Evolutionary conservation across 1,139 yeast species (phyloP), one percentile per base, ranked within the genome.

Genomic region (Zygoascus hellenicus): DNA sequence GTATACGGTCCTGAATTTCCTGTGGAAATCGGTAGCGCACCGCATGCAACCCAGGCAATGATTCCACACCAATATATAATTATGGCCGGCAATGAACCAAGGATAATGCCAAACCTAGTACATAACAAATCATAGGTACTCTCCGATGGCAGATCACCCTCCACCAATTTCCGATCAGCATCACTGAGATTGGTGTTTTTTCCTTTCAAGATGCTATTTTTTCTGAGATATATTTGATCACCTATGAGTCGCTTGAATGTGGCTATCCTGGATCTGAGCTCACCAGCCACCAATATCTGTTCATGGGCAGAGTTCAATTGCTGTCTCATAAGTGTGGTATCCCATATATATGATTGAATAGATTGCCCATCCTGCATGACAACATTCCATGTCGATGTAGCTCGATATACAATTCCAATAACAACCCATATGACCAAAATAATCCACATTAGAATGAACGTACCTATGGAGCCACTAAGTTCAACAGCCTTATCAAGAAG

Each of bases 281-380:
- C 58, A 9, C 68, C 64, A 45, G 56, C 51, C 9, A 59, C 47
- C 9, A 44, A 38, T n/a, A 59, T 46, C 19, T 58, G 46, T 14
- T 45, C 53, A 13, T 53, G 52, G 33, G 54, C 50, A 17, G 58
- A 56, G 45, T 62, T 63, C 44, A 66, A 51, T 48, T 69, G 73
- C 50, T 69, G 72, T 52, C 73, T 64, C 69, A 66, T 69, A 43
- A 69, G 53, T 14, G 69, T 52, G 0, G 73, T 66, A 48, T 69
- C 72, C 66, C 70, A 68, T 29, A 67, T 50, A 51, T 68, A 68
- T 43, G 68, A 56, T 48, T 67, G 72, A 43, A 69, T 65, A 0
- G 72, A 66, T 50, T 66, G 69, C 14, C 70, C 72, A 56, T 69
- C 72, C 49, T 67, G 70, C 69, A 69, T 68, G 3, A 65, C 66